Evolutionary conservation across 2,329 filamentous ascomycete species (phyloP), one percentile per base, ranked within the genome.

Genomic region (Septoria petroselini): DNA sequence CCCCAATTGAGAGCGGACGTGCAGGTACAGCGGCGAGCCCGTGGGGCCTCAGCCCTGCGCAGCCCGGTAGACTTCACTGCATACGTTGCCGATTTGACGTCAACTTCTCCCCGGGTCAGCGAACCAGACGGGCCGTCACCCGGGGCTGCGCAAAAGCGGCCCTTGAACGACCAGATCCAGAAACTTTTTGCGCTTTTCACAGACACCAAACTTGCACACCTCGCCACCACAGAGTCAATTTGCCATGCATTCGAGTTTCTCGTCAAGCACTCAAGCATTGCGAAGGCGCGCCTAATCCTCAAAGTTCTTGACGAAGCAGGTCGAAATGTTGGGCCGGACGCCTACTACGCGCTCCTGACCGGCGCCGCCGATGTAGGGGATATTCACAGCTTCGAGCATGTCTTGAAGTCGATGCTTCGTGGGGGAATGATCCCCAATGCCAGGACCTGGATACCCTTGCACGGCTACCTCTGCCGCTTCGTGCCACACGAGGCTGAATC

Each of bases 331-430:
- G 47, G 30, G 17, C 33, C 51, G 4, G 30, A 33, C 3, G 53
- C 58, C 18, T 67, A 57, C 48, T 53, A 64, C 39, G 41, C 52
- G 12, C 38, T 62, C 4, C 49, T 68, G n/a, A 41, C 41, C 8
- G 52, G 45, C 3, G 56, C 63, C 4, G 58, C 61, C 7, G 44
- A 52, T 31, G 34, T 31, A 1, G 54, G 57, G 3, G 62, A 66
- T 33, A 29, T 64, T 7, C 56, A 60, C 21, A 64, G 61, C 34
- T 68, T 65, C 41, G 51, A 56, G 14, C 60, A 59, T 23, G 12
- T 56, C 5, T 42, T 65, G 8, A 49, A 48, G 6, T 31, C 52
- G n/a, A 66, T 68, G 63, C 47, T 57, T 4, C 43, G 53, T 4
- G 50, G 55, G 2, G 30, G 41, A 5, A 9, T 61, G 4, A 34